Evolutionary conservation across 2,329 filamentous ascomycete genomes (phyloP).

Genomic region (Zalaria sp.): DNA sequence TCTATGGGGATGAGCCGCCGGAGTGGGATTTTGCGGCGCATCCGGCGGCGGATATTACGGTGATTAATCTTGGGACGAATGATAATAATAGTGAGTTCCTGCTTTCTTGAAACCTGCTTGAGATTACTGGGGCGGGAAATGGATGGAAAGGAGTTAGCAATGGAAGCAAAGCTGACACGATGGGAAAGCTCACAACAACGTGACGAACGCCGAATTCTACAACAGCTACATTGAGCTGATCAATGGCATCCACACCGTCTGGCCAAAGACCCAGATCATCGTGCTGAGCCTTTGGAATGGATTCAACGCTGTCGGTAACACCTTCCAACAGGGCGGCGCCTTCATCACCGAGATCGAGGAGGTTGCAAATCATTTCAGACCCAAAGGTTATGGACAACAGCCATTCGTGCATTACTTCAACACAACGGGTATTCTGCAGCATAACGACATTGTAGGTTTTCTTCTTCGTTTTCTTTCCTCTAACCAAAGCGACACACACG

Average conservation of each 20-base stretch:
- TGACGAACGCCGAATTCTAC: constrained; percentile 23
- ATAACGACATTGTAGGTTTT: constrained; percentile 39
- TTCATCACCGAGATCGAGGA: constrained; percentile 37
- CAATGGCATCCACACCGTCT: constrained; percentile 24
- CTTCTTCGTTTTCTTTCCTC: too few species aligned
- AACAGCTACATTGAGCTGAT: constrained; percentile 28
- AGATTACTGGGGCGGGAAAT: too few species aligned
- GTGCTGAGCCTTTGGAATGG: constrained; percentile 38
- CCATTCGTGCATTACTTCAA: constrained; percentile 47
- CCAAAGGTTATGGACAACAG: constrained; percentile 28
- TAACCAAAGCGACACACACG: too few species aligned
- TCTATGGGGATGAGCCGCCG: constrained; percentile 25
- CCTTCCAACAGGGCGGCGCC: constrained; percentile 31
- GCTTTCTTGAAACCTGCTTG: too few species aligned
- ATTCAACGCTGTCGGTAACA: constrained; percentile 38
- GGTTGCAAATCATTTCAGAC: constrained; percentile 30
- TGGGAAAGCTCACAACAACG: constrained; percentile 18
- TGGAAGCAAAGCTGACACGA: neutral
- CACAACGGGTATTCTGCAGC: constrained; percentile 45
- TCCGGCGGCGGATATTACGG: constrained; percentile 24
- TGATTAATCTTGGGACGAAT: constrained; percentile 34
- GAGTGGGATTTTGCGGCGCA: constrained; percentile 20
- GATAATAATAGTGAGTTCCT: constrained; percentile 21
- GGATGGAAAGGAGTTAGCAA: too few species aligned
- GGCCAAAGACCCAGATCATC: constrained; percentile 28